These are phyloP conservation scores for Lathyrus sativus DNA, from an alignment of 306 rosid species.

Conservation along the genomic window DNA sequence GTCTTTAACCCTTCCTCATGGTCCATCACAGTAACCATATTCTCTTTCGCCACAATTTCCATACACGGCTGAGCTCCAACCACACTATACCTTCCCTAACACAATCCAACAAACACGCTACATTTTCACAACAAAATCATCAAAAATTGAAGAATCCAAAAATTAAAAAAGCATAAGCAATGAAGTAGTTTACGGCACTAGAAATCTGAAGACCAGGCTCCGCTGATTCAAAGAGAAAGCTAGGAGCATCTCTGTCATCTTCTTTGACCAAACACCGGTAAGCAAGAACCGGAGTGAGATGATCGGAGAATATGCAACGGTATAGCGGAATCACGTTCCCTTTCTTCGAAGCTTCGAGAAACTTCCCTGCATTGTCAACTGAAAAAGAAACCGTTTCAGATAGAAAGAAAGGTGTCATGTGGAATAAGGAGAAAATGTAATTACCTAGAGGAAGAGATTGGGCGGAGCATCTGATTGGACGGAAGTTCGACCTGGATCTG, in stretches of 20 bases:
- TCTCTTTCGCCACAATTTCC: slow-evolving; percentile 92
- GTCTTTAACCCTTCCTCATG: slow-evolving; percentile 66
- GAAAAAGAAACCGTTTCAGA: slow-evolving; percentile 26
- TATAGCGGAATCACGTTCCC: slow-evolving; percentile 85
- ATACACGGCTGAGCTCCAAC: slow-evolving; percentile 92
- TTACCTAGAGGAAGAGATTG: slow-evolving; percentile 51
- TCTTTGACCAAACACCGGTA: slow-evolving; percentile 95
- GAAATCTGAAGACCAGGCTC: slow-evolving; percentile 81
- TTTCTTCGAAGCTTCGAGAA: slow-evolving; percentile 72
- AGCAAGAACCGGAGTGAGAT: slow-evolving; percentile 92
- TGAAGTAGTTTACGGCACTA: slow-evolving; percentile 54
- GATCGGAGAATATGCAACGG: slow-evolving; percentile 84
- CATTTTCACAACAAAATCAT: slow-evolving; percentile 16
- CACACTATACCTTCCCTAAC: slow-evolving; percentile 85
- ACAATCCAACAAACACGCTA: slow-evolving; percentile 26
- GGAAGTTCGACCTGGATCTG: slow-evolving; percentile 36
- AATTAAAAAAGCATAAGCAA: background rate
- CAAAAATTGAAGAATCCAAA: background rate
- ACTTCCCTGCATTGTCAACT: slow-evolving; percentile 66
- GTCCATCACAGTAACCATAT: slow-evolving; percentile 81
- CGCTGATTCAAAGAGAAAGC: slow-evolving; percentile 85
- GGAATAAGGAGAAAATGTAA: background rate
- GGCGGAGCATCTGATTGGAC: slow-evolving; percentile 52
- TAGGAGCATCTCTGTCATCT: slow-evolving; percentile 95
- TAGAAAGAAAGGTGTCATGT: background rate